These are phyloP conservation scores for Cercospora nicotianae DNA, from an alignment of 2,329 filamentous ascomycete genomes.

Conservation along the genomic window DNA sequence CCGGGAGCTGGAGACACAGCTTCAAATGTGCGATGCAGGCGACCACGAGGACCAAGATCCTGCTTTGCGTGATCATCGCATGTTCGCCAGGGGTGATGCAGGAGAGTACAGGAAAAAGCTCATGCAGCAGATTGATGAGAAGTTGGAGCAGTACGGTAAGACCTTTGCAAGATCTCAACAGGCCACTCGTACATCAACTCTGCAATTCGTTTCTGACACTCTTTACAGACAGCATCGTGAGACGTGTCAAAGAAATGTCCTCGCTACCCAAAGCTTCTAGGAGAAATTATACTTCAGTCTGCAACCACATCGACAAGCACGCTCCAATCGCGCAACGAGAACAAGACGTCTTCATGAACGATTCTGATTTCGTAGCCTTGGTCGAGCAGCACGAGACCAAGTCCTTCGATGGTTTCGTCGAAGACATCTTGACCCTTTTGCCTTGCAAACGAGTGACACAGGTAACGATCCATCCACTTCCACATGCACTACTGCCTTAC, in stretches of 20 bases:
- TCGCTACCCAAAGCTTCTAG: constrained; percentile 42
- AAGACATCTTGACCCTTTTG: constrained; percentile 37
- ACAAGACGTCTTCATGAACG: constrained; percentile 41
- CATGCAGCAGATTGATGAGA: constrained; percentile 28
- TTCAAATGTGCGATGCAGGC: constrained; percentile 33
- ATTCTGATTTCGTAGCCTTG: constrained; percentile 44
- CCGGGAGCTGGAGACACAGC: constrained; percentile 38
- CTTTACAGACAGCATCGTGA: constrained; percentile 41
- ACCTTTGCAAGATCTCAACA: neutral
- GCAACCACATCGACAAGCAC: constrained; percentile 40
- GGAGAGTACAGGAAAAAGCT: constrained; percentile 24
- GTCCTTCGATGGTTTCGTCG: constrained; percentile 43
- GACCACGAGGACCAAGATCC: constrained; percentile 16
- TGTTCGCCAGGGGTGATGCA: constrained; percentile 20
- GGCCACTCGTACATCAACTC: neutral
- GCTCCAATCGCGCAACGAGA: constrained; percentile 40
- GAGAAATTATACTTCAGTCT: constrained; percentile 43
- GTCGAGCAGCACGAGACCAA: constrained; percentile 43
- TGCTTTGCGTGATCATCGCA: constrained; percentile 14
- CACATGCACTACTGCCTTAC: neutral
- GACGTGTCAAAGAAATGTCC: constrained; percentile 40
- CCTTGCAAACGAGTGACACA: constrained; percentile 32
- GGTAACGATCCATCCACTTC: constrained; percentile 26
- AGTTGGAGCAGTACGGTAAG: constrained; percentile 26
- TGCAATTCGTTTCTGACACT: neutral